Evolutionary conservation across 2,329 filamentous ascomycete species (phyloP).

Genomic region (Cladosporium halotolerans): DNA sequence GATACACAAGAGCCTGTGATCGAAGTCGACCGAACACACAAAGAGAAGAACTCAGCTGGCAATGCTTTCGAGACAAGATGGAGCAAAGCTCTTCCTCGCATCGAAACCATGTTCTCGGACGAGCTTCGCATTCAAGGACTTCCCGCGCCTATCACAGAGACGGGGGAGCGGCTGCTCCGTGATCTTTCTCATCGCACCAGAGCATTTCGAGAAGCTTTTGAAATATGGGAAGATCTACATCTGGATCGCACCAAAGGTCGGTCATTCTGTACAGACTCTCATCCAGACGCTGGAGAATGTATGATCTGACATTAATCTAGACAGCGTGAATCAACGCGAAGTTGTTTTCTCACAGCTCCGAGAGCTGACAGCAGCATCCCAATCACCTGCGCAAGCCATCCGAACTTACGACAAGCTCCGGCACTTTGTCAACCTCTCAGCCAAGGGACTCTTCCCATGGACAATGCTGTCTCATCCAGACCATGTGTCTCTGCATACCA

Average conservation of each 20-base stretch:
- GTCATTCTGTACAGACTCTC: background rate
- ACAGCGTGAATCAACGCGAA: conserved; percentile 4
- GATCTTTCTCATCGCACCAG: conserved; percentile 15
- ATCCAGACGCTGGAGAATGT: background rate
- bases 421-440: conserved; percentile 34
- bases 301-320: background rate
- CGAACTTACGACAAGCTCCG: conserved; percentile 38
- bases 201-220: conserved; percentile 14
- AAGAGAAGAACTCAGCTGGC: background rate
- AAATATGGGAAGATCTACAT: conserved; percentile 16
- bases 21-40: too few species aligned
- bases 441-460: conserved; percentile 36
- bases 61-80: background rate
- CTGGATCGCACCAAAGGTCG: background rate
- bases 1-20: background rate
- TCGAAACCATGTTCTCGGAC: conserved; percentile 8
- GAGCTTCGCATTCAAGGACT: conserved; percentile 14
- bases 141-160: conserved; percentile 12
- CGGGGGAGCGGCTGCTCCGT: conserved; percentile 14
- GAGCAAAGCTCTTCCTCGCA: background rate
- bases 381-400: conserved; percentile 24
- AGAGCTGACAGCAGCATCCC: conserved; percentile 1
- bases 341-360: conserved; percentile 12
- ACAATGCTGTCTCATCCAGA: conserved; percentile 40
- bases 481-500: conserved; percentile 39